These are phyloP conservation scores for Anisodus acutangulus DNA, from an alignment of 257 asterid species.

Conservation along the genomic window DNA sequence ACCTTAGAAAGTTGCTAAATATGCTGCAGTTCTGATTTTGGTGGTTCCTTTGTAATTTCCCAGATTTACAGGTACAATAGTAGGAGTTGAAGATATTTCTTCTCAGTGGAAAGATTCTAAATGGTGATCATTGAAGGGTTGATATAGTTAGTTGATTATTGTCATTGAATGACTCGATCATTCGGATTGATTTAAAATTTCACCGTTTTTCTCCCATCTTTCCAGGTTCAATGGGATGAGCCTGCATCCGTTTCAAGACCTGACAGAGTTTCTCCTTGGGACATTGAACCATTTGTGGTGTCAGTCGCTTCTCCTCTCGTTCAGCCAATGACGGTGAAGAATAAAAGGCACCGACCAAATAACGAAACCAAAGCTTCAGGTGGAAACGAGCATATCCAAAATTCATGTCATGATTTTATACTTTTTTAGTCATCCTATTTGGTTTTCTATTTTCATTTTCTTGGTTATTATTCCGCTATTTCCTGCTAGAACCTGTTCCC, in stretches of 20 bases:
- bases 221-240: constrained; percentile 88
- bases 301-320: constrained; percentile 45
- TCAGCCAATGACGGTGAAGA: constrained; percentile 50
- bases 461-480: constrained; percentile 3
- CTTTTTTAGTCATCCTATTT: background rate
- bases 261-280: constrained; percentile 89
- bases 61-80: constrained; percentile 82
- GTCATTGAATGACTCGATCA: background rate
- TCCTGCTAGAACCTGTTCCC: constrained; percentile 46
- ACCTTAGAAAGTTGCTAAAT: background rate
- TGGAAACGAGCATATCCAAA: constrained; percentile 30
- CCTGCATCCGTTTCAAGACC: constrained; percentile 66
- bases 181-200: constrained; percentile 1
- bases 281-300: constrained; percentile 68
- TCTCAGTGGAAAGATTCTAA: constrained; percentile 65
- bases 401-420: background rate
- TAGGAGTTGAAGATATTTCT: constrained; percentile 69
- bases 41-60: constrained; percentile 12
- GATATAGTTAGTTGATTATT: constrained; percentile 10
- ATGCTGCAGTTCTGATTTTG: constrained; percentile 5
- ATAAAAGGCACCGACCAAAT: constrained; percentile 60
- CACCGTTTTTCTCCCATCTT: background rate
- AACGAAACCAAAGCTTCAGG: constrained; percentile 56
- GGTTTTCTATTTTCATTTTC: constrained; percentile 28
- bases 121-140: constrained; percentile 85